phyloP scores from a whole-genome alignment of 208 protist genomes.

The Trypanosoma caninum region DNA sequence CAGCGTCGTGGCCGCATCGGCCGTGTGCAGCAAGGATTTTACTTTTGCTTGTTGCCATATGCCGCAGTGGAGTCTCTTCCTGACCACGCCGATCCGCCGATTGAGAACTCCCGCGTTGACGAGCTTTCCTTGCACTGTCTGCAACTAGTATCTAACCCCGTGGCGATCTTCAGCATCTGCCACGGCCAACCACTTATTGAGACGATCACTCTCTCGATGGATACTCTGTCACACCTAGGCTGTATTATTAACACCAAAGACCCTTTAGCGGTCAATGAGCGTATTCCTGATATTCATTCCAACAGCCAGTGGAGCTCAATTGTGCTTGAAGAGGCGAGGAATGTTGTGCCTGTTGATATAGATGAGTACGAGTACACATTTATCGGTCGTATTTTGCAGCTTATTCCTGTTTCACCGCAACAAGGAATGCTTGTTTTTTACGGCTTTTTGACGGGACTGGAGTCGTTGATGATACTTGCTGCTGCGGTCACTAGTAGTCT shows the following conservation, averaged over 20 bases:
- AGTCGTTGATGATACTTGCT: conserved; percentile 57
- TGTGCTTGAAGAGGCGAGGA: conserved; percentile 26
- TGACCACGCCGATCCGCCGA: conserved; percentile 28
- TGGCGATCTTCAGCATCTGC: conserved; percentile 38
- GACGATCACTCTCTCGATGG: conserved; percentile 28
- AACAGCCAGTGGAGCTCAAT: conserved; percentile 31
- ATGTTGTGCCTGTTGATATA: conserved; percentile 28
- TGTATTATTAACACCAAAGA: conserved; percentile 33
- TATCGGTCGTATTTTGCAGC: conserved; percentile 40
- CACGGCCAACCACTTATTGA: conserved; percentile 30
- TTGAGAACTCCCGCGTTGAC: conserved; percentile 37
- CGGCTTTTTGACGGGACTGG: conserved; percentile 32
- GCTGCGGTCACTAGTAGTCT: conserved; percentile 52
- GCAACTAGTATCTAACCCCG: conserved; percentile 30
- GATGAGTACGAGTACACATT: conserved; percentile 36
- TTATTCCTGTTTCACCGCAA: conserved; percentile 37
- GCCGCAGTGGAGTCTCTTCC: conserved; percentile 13
- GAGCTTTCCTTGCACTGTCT: conserved; percentile 39
- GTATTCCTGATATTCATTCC: conserved; percentile 24
- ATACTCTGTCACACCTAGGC: conserved; percentile 25
- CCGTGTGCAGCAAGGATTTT: conserved; percentile 41
- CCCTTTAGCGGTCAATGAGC: conserved; percentile 17
- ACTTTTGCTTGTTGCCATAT: conserved; percentile 34
- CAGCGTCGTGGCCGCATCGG: conserved; percentile 41
- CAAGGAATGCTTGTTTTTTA: conserved; percentile 37